These are phyloP conservation scores for Trichomonas tenax DNA, from an alignment of 208 protist genomes.

Conservation along the genomic window DNA sequence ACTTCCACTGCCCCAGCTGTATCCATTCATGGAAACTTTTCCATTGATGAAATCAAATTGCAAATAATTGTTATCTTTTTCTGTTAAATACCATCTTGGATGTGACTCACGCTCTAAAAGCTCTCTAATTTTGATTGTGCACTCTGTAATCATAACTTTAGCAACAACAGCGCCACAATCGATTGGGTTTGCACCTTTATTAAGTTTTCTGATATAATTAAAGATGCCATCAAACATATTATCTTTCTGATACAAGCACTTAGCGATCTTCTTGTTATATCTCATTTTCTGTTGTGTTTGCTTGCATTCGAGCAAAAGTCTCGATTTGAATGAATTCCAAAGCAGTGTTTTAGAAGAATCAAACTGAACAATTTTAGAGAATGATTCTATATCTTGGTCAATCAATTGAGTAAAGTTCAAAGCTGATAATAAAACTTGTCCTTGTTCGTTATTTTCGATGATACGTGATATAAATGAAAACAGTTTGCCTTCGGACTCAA, in stretches of 20 bases:
- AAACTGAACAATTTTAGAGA: neutral
- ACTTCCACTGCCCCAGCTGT: neutral
- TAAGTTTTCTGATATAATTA: neutral
- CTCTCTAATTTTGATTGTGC: neutral
- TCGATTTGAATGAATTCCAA: neutral
- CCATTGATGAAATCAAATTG: neutral
- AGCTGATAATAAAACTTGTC: neutral
- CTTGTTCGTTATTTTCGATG: neutral
- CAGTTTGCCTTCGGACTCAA: neutral
- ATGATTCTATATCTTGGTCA: neutral
- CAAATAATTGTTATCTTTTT: neutral
- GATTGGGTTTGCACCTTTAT: neutral
- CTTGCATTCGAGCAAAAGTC: neutral
- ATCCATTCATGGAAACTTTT: neutral
- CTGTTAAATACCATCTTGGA: neutral
- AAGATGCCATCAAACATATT: neutral
- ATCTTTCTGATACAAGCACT: neutral
- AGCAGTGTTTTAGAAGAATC: neutral
- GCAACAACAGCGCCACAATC: neutral
- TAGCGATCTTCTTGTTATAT: neutral
- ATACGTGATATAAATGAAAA: neutral
- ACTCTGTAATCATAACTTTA: neutral
- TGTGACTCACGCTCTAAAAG: neutral
- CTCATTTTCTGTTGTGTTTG: neutral
- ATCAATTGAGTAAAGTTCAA: neutral